Conservation (phyloP, 208 protist genomes). For the Trypanosoma melophagium region DNA sequence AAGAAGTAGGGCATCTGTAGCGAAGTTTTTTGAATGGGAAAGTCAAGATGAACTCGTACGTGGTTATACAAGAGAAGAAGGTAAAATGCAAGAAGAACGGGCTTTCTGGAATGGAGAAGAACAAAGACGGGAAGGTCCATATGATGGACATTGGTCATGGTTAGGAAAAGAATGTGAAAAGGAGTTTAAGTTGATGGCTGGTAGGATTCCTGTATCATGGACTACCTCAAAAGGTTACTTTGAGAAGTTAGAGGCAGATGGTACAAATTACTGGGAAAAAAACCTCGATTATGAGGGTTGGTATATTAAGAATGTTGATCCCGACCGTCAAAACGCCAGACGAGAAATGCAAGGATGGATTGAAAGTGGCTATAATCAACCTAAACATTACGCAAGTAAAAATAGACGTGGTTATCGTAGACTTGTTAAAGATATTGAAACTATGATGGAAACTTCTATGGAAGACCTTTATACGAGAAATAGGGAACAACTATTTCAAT, state of each 20-base stretch:
- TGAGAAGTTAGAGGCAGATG: constrained; percentile 78
- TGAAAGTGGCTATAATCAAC: constrained; percentile 88
- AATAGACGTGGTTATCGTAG: constrained; percentile 87
- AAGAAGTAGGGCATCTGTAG: constrained; percentile 65
- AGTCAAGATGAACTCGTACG: constrained; percentile 65
- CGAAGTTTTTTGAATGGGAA: constrained; percentile 83
- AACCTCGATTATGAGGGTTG: constrained; percentile 91
- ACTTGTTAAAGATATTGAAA: constrained; percentile 89
- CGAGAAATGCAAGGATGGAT: constrained; percentile 82
- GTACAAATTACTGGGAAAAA: constrained; percentile 91
- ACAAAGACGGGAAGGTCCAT: constrained; percentile 79
- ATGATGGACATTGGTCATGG: constrained; percentile 89
- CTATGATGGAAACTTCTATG: constrained; percentile 88
- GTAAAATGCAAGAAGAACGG: constrained; percentile 71
- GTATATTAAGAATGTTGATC: constrained; percentile 92
- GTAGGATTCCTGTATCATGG: constrained; percentile 80
- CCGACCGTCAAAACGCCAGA: constrained; percentile 78
- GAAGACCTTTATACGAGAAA: constrained; percentile 89
- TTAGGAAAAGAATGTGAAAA: constrained; percentile 77
- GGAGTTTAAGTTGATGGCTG: constrained; percentile 79
- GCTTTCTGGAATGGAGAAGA: constrained; percentile 88
- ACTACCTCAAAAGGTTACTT: constrained; percentile 86
- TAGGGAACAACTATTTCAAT: constrained; percentile 87
- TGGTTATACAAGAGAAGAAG: constrained; percentile 79
- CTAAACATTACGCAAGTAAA: constrained; percentile 89